Evolutionary conservation across 225 moss, liverwort and hornwort genomes (phyloP).

Genomic region (Polytrichum formosum): DNA sequence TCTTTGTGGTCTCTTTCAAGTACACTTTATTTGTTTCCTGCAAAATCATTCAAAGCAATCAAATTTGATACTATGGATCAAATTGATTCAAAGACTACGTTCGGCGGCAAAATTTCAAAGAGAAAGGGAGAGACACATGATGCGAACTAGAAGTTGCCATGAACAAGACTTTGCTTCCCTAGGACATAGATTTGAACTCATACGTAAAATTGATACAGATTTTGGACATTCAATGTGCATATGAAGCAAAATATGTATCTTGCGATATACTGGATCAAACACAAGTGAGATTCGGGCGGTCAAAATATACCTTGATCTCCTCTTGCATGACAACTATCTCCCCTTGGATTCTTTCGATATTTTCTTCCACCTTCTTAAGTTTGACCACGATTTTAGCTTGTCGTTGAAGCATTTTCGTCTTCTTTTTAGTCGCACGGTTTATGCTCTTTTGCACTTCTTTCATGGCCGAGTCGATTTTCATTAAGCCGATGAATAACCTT

Average conservation of each 20-base stretch:
- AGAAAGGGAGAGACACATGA: no score
- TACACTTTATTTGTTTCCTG: slow-evolving; percentile 68
- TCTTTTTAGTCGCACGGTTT: slow-evolving; percentile 39
- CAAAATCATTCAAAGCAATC: not conserved
- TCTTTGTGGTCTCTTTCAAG: slow-evolving; percentile 47
- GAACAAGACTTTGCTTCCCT: no score
- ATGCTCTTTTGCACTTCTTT: slow-evolving; percentile 55
- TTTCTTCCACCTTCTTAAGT: slow-evolving; percentile 50
- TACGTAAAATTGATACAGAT: no score
- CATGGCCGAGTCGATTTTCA: slow-evolving; percentile 69
- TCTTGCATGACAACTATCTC: slow-evolving; percentile 45
- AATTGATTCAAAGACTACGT: no score
- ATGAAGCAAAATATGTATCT: no score
- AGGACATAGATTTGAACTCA: no score
- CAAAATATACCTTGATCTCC: slow-evolving; percentile 52
- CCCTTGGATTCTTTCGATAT: slow-evolving; percentile 25
- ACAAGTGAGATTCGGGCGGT: not conserved
- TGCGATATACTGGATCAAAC: no score
- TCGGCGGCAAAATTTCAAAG: no score
- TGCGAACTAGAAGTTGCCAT: no score
- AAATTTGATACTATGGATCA: not conserved
- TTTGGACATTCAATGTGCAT: no score
- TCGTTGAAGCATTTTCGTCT: slow-evolving; percentile 40
- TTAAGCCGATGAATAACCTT: slow-evolving; percentile 45
- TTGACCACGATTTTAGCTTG: slow-evolving; percentile 41